Evolutionary conservation across 148 eudicot species (phyloP).

Genomic region (Oxyria digyna): DNA sequence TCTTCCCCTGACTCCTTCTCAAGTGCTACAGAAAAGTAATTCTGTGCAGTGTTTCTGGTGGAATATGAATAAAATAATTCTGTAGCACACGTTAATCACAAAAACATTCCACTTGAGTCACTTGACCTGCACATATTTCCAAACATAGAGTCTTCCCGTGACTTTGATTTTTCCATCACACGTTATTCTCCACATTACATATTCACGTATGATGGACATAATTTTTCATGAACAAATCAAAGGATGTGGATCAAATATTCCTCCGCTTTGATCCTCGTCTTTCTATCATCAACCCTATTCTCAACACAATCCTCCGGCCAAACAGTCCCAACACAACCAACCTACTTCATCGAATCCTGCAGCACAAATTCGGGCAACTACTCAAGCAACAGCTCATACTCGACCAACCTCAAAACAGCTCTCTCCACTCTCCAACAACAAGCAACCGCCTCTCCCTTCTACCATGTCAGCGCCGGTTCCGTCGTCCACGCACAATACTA

Average conservation of each 20-base stretch:
- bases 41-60: too few relatives aligned
- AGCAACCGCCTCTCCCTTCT: background rate
- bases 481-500: background rate
- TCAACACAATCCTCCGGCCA: background rate
- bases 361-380: background rate
- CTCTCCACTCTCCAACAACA: background rate
- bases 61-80: too few relatives aligned
- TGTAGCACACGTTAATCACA: too few relatives aligned
- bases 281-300: background rate
- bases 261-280: background rate
- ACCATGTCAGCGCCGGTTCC: background rate
- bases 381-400: background rate
- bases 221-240: too few relatives aligned
- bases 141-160: too few relatives aligned
- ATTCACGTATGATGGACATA: too few relatives aligned
- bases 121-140: too few relatives aligned
- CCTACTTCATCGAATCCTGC: background rate
- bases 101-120: too few relatives aligned
- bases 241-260: background rate
- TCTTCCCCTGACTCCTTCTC: too few relatives aligned
- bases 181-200: too few relatives aligned
- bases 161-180: too few relatives aligned
- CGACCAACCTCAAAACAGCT: background rate
- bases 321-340: background rate
- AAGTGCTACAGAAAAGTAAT: too few relatives aligned